phyloP scores from a whole-genome alignment of 1,284 basidiomycete species.

The Ganoderma sp. region DNA sequence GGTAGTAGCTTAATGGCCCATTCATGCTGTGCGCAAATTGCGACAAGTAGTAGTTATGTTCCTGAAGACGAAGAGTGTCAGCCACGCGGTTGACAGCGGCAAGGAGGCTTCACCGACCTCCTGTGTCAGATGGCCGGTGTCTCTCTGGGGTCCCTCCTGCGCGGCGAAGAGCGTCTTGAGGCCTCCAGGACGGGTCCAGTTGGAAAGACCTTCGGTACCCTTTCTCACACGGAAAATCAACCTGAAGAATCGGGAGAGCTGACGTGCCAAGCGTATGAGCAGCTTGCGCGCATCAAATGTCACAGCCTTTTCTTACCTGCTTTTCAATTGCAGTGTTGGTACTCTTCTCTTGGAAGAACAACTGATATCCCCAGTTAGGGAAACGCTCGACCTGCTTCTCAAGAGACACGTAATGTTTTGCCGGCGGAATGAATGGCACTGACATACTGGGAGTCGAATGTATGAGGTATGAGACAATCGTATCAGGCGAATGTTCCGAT shows the following conservation, averaged over 20 bases:
- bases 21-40: conserved; percentile 60
- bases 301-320: conserved; percentile 16
- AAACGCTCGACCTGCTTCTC: conserved; percentile 54
- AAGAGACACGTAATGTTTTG: conserved; percentile 52
- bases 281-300: neutral
- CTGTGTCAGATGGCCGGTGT: conserved; percentile 24
- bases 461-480: conserved; percentile 9
- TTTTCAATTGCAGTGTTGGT: conserved; percentile 58
- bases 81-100: conserved; percentile 3
- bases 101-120: conserved; percentile 19
- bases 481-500: conserved; percentile 7
- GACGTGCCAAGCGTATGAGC: conserved; percentile 13
- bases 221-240: conserved; percentile 23
- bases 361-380: conserved; percentile 67
- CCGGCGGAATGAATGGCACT: conserved; percentile 65
- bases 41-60: conserved; percentile 55
- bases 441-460: conserved; percentile 53
- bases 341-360: conserved; percentile 59
- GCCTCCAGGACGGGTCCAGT: conserved; percentile 27
- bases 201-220: conserved; percentile 10
- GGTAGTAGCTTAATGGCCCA: conserved; percentile 74
- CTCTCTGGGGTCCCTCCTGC: conserved; percentile 6
- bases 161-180: conserved; percentile 17
- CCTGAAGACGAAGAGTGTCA: conserved; percentile 44
- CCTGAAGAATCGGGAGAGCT: conserved; percentile 29